phyloP scores from a whole-genome alignment of 371 early-diverging fungal genomes.

The Racocetra persica region DNA sequence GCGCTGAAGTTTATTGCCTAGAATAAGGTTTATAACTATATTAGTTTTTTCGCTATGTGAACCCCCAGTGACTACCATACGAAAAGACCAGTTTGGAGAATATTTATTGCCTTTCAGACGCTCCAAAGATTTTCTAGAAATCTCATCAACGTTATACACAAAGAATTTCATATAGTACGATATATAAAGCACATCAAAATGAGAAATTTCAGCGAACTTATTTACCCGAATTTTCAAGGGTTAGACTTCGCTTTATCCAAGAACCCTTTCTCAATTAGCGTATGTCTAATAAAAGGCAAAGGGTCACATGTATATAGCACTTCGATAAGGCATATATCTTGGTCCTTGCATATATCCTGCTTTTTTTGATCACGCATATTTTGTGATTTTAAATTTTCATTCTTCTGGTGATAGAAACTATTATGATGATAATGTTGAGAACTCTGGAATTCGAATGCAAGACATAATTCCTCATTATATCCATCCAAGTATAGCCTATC shows the following conservation, averaged over 20 bases:
- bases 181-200: background rate
- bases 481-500: too few relatives aligned
- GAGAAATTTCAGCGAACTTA: background rate
- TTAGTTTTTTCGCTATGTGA: constrained; percentile 9
- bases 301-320: background rate
- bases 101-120: background rate
- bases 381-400: too few relatives aligned
- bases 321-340: too few relatives aligned
- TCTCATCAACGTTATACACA: constrained; percentile 11
- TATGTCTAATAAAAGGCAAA: constrained; percentile 1
- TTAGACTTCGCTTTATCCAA: background rate
- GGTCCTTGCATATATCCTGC: too few relatives aligned
- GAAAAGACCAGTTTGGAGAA: constrained; percentile 12
- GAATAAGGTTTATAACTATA: background rate
- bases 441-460: too few relatives aligned
- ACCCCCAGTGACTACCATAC: constrained; percentile 5
- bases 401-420: too few relatives aligned
- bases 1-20: background rate
- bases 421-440: too few relatives aligned
- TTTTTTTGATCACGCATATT: too few relatives aligned
- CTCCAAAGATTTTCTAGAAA: background rate
- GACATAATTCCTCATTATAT: too few relatives aligned
- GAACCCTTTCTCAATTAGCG: constrained; percentile 6
- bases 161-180: background rate
- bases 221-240: too few relatives aligned